Conservation (phyloP, 345 rosid species). For the Linum lewisii region DNA sequence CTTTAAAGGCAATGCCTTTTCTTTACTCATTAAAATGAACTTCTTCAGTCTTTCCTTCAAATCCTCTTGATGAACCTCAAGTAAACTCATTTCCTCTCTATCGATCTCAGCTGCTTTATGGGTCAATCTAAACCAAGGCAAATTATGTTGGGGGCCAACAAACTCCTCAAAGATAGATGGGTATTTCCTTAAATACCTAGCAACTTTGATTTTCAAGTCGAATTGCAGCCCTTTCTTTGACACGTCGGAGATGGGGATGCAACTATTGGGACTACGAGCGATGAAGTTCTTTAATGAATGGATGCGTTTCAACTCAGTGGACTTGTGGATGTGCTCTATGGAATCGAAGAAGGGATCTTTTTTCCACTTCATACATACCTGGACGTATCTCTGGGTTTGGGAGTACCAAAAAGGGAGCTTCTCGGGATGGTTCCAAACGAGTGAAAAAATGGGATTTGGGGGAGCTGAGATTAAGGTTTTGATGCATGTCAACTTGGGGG, state of each 20-base stretch:
- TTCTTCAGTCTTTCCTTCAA: slow-evolving; percentile 50
- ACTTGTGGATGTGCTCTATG: slow-evolving; percentile 59
- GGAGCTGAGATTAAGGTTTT: slow-evolving; percentile 19
- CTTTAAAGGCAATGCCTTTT: slow-evolving; percentile 57
- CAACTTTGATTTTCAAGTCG: slow-evolving; percentile 58
- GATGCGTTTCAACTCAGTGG: slow-evolving; percentile 53
- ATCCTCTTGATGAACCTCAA: slow-evolving; percentile 38
- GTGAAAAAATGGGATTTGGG: slow-evolving; percentile 14
- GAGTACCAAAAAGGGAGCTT: slow-evolving; percentile 12
- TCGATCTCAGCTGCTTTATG: slow-evolving; percentile 57
- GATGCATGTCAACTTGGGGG: slow-evolving; percentile 26
- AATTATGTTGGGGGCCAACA: slow-evolving; percentile 49
- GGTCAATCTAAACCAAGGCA: slow-evolving; percentile 92
- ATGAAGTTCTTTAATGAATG: slow-evolving; percentile 59
- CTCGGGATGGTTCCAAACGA: background rate
- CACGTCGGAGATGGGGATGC: slow-evolving; percentile 58
- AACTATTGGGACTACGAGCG: slow-evolving; percentile 32
- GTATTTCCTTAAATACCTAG: slow-evolving; percentile 51
- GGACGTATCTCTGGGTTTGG: slow-evolving; percentile 43
- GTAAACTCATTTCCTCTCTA: slow-evolving; percentile 37
- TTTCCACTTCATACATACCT: slow-evolving; percentile 91
- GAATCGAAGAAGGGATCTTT: slow-evolving; percentile 59
- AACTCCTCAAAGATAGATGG: slow-evolving; percentile 82
- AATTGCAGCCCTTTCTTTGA: slow-evolving; percentile 68
- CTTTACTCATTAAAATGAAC: slow-evolving; percentile 60